Evolutionary conservation across 441 rosid species (phyloP), one percentile per base, ranked within the genome.

Genomic region (Viola pubescens): DNA sequence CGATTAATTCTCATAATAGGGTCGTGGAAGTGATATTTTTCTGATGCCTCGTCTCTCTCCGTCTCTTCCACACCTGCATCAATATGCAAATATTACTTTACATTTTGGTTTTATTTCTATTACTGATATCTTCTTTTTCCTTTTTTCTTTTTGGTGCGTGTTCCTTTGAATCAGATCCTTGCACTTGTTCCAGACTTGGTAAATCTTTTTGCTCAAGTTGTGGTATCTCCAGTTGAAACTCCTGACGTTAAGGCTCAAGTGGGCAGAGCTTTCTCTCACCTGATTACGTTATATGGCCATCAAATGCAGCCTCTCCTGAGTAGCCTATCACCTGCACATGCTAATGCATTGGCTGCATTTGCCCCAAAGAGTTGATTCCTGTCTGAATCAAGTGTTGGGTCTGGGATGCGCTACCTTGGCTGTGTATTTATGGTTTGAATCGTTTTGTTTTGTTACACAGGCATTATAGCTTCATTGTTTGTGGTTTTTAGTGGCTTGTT

Each of bases 301-400:
- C 96, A 91, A 86, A 84, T 94, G 86, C 92, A 91, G 58, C 97
- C 92, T 8, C 55, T 91, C 42, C 58, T 94, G 58, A 82, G 87
- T 73, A 77, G 52, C 75, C 75, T 94, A 51, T 77, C 99, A 0
- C 91, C 95, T 4, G 73, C 84, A 56, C 94, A 85, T 66, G 97
- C 99, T 34, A 87, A 81, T 68, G 96, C 83, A 54, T 73, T 94
- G 16, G 89, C 97, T 68, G 75, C 86, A 39, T 85, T 82, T 74
- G 86, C 88, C 65, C 77, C 92, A 3, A 70, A 70, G 57, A 68
- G 83, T 70, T 88, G 79, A 85, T 52, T 37, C 10, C 51, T 54
- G 66, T 9, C 60, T 19, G 34, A 26, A 26, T 26, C 34, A 26
- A 26, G 34, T 16, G 19, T 16, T 16, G 19, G 19, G 19, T 26